Base-by-base conservation (phyloP, 371 early-diverging fungal genomes). In the Rhizomucor pusillus region DNA sequence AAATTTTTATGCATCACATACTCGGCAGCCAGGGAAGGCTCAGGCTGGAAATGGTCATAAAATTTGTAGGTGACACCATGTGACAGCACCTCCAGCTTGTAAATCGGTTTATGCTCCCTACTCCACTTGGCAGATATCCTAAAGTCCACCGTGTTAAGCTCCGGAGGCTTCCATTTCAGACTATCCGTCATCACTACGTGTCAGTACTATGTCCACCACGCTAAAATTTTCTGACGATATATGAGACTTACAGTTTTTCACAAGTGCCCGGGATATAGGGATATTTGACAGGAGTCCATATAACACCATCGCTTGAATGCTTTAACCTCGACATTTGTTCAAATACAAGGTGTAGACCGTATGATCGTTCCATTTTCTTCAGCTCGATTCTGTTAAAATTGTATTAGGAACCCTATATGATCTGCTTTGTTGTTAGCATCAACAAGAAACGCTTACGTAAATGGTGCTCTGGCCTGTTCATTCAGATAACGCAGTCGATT, bases 131-230 rank as follows among this genome's bases (percentile, higher is more conserved):
- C 82, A 22, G 76, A 65, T 37, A 88, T 80, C 49, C 77, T 75
- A 60, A 96, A 95, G 67, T 94, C 92, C 12, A 90, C 90, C 2
- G 94, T 90, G 59, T 89, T 91, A 43, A 87, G 76, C 11, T 89
- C 85, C 2, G 88, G 81, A 20, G 95, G 92, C 65, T 94, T 95
- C 97, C 97, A 97, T 65, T 95, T 94, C 12, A 94, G 65, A 57
- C 91, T 90, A 73, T 4, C 14, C 33, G 4, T 7, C 43, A 53
- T n/a, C n/a, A n/a, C n/a, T n/a, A n/a, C n/a, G n/a, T n/a, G n/a
- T n/a, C n/a, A n/a, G n/a, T n/a, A n/a, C n/a, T n/a, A n/a, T n/a
- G n/a, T n/a, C n/a, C n/a, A n/a, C n/a, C n/a, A n/a, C n/a, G n/a
- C n/a, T n/a, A n/a, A n/a, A n/a, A n/a, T n/a, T n/a, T n/a, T n/a